Base-by-base conservation (phyloP, 805 yeast genomes). In the Metschnikowia lachancei region DNA sequence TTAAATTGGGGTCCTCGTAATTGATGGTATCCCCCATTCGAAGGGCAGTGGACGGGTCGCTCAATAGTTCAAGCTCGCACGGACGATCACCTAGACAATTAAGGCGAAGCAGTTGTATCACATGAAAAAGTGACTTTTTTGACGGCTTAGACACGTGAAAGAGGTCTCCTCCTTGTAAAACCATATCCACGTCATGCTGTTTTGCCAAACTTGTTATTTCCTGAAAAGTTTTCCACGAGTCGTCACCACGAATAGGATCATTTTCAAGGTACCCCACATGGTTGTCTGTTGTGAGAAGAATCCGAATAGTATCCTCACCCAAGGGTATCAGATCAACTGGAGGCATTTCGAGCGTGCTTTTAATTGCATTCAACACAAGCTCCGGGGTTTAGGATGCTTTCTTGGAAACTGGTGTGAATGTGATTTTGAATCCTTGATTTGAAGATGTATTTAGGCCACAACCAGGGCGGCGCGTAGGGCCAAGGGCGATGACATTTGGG, bases 231-330 rank as follows among this genome's bases (percentile, higher is more conserved):
- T 67, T 75, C 87, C 96, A 87, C 0, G 95, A 80, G 59, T 94
- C 99, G 56, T 86, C 85, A 1, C 97, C 96, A 14, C 95, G 75
- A 4, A 92, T 82, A 1, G 96, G 91, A 62, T 94, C 98, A 32
- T 78, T 78, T 61, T 94, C 99, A 49, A 82, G 81, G 62, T 83
- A 91, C 1, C 99, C 99, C 16, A 94, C 96, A 71, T 94, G 99
- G 61, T 94, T 94, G 60, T 94, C 99, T 1, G 98, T 90, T 2
- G 99, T 89, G 28, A 94, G 66, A 28, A 94, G 77, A 16, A 94
- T 78, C 19, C 87, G 70, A 14, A 91, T 79, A 0, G 96, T 88
- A 62, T 87, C 80, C 5, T 77, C 77, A 3, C 82, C 85, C 2
- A 68, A 70, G 1, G 69, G 74, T 3, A 81, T 65, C 16, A 58